Percentiles rank a stretch among this genome's conserved stretches.
Conservation (phyloP, 2,329 filamentous ascomycete genomes). For the Akanthomyces muscarius region DNA sequence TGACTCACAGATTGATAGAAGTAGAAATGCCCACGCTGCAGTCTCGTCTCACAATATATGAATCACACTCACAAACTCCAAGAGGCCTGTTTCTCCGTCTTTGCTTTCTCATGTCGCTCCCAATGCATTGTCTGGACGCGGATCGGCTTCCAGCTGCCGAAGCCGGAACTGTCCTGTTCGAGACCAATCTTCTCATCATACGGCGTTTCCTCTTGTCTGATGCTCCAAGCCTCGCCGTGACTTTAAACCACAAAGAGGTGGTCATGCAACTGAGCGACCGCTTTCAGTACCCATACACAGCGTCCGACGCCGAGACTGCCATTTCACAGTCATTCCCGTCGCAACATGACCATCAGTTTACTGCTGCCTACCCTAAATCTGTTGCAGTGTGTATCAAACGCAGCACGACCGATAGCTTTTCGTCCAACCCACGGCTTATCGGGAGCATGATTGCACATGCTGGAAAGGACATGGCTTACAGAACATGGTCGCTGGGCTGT, state of each 20-base stretch:
- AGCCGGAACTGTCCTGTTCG: conserved; percentile 2
- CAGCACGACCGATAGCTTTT: conserved; percentile 26
- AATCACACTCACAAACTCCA: too few relatives aligned
- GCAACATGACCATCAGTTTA: conserved; percentile 11
- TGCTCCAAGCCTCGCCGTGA: background rate
- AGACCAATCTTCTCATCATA: background rate
- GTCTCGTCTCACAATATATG: too few relatives aligned
- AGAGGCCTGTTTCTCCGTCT: background rate
- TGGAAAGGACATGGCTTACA: conserved; percentile 29
- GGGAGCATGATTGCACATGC: conserved; percentile 36
- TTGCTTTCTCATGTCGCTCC: background rate
- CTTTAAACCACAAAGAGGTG: background rate
- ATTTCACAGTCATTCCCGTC: conserved; percentile 21
- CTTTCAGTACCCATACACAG: conserved; percentile 25
- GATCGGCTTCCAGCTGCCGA: background rate
- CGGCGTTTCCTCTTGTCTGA: background rate
- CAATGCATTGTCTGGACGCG: conserved; percentile 14
- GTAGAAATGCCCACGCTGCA: too few relatives aligned
- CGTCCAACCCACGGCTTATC: conserved; percentile 19
- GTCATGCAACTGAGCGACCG: background rate
- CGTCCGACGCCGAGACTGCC: conserved; percentile 28
- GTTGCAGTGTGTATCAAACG: conserved; percentile 14
- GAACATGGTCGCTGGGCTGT: conserved; percentile 40
- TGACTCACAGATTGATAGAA: too few relatives aligned
- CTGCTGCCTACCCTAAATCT: conserved; percentile 4